Evolutionary conservation across 202 grass and related monocot species (phyloP).

Genomic region (Bolboschoenoplectus hybrid): DNA sequence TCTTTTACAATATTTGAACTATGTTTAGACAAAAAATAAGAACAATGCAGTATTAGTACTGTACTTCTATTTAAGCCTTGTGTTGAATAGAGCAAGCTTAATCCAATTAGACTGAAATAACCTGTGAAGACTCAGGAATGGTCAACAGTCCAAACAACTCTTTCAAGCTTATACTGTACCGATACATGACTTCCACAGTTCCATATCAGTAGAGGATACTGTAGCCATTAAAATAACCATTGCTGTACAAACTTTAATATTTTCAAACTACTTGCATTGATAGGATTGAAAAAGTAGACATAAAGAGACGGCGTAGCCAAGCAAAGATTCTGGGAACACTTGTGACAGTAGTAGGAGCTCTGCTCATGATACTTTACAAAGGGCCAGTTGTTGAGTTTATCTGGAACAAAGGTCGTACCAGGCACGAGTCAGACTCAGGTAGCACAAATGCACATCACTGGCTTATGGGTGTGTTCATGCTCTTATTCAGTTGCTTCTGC

Average conservation of each 20-base stretch:
- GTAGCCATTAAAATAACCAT: background rate
- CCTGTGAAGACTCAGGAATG: background rate
- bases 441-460: constrained; percentile 53
- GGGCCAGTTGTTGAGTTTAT: constrained; percentile 63
- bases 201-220: constrained; percentile 1
- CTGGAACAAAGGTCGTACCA: constrained; percentile 52
- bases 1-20: constrained; percentile 14
- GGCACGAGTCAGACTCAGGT: background rate
- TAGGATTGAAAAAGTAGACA: constrained; percentile 72
- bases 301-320: constrained; percentile 60
- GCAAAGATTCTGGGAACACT: constrained; percentile 78
- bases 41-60: background rate
- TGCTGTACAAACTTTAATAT: background rate
- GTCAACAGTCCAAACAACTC: background rate
- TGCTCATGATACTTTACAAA: constrained; percentile 84
- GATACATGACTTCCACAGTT: background rate
- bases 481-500: constrained; percentile 73
- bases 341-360: constrained; percentile 64
- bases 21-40: background rate
- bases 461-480: constrained; percentile 78
- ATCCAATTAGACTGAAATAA: background rate
- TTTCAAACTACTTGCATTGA: background rate
- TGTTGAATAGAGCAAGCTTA: background rate
- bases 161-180: background rate
- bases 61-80: background rate